Evolutionary conservation across 2,329 filamentous ascomycete species (phyloP).

Genomic region (Penicillium janthinellum): DNA sequence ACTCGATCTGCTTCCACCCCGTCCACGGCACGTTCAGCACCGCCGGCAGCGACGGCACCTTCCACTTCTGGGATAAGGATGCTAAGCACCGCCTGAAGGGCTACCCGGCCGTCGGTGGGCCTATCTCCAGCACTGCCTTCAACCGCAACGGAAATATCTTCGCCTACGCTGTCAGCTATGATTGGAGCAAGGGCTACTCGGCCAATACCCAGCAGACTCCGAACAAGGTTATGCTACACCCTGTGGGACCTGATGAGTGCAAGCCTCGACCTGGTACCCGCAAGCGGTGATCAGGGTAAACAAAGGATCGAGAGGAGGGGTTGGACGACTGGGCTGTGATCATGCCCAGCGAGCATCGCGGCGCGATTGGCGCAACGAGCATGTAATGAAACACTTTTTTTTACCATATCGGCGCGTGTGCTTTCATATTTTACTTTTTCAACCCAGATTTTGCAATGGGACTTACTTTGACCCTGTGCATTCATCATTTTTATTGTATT

Average conservation of each 20-base stretch:
- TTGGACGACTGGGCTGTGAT: not conserved
- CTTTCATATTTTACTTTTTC: slow-evolving; percentile 9
- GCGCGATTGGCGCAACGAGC: slow-evolving; percentile 27
- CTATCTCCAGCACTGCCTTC: slow-evolving; percentile 90
- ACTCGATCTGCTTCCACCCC: slow-evolving; percentile 97
- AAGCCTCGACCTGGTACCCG: slow-evolving; percentile 55
- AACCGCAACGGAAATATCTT: slow-evolving; percentile 82
- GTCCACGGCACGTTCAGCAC: slow-evolving; percentile 98
- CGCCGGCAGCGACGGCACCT: slow-evolving; percentile 91
- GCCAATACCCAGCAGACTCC: slow-evolving; percentile 71
- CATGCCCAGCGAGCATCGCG: slow-evolving; percentile 9
- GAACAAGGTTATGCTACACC: slow-evolving; percentile 84
- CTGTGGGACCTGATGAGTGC: slow-evolving; percentile 67
- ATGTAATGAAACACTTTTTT: slow-evolving; percentile 28
- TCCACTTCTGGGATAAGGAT: slow-evolving; percentile 77
- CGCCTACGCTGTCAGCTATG: slow-evolving; percentile 89
- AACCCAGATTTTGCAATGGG: slow-evolving; percentile 23
- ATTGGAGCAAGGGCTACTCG: slow-evolving; percentile 96
- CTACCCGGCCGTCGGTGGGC: slow-evolving; percentile 79
- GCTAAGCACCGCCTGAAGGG: slow-evolving; percentile 88
- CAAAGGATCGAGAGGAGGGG: slow-evolving; percentile 2
- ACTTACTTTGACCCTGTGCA: slow-evolving; percentile 13
- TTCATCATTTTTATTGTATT: not conserved
- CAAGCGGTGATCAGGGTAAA: slow-evolving; percentile 42
- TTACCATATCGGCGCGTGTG: slow-evolving; percentile 27